Evolutionary conservation across 2,329 filamentous ascomycete genomes (phyloP), one percentile per base, ranked within the genome.

Genomic region (Fusarium abutilonis): DNA sequence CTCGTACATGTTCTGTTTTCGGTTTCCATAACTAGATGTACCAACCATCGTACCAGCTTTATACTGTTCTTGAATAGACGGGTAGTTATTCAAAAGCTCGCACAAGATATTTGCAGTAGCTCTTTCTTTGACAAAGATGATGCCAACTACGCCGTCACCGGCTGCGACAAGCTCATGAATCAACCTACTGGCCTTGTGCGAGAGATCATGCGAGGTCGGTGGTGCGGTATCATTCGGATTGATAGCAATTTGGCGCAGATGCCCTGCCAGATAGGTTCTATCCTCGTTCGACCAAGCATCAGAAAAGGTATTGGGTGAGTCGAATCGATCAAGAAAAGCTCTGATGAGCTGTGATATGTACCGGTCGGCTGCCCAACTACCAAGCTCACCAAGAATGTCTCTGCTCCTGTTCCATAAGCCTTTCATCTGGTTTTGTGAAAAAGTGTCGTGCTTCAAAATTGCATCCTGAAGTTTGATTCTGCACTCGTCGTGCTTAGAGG

Each of bases 51-150:
- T 78, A 2, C 83, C 85, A 9, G 84, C 76, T 3, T 74, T 76
- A 64, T 85, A 86, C 21, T 74, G 80, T 6, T 72, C 58, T n/a
- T 68, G 72, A 13, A 83, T 76, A 1, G 66, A 60, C 0, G 87
- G 82, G 60, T 88, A 82, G 0, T 77, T 66, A 0, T 79, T 78
- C 1, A 92, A 73, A 2, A 92, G 69, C 6, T 86, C 79, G 3
- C 80, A 75, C 28, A 93, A 75, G 4, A 90, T 81, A 7, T 79
- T 80, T 1, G 87, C 87, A 0, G 85, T 86, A 1, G 81, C 81
- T 46, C 88, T 78, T 68, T 90, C 85, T 54, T 83, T 78, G 21
- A 85, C 89, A 64, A 93, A 93, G 1, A 93, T 75, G 14, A 93
- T 86, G 0, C 87, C 86, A 4, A 83, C 80, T 0, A 79, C 73